Conservation (phyloP, 805 yeast genomes). For the Candida awuae region DNA sequence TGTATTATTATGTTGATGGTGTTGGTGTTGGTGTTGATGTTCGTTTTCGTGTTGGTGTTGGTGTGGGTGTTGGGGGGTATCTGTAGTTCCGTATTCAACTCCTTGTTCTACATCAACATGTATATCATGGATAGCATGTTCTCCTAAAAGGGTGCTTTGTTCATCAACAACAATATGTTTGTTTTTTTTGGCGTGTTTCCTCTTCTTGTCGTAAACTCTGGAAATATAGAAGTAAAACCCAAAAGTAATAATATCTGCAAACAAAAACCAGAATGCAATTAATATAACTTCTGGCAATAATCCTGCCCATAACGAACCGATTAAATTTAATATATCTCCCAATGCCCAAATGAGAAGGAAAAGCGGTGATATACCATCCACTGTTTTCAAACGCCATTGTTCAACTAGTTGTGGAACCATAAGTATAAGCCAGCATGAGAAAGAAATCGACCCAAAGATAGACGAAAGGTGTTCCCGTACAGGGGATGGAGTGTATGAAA, state of each 20-base stretch:
- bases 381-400: slow-evolving; percentile 68
- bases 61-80: not conserved
- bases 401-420: slow-evolving; percentile 72
- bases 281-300: slow-evolving; percentile 62
- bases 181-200: slow-evolving; percentile 11
- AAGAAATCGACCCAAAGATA: slow-evolving; percentile 58
- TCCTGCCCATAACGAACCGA: slow-evolving; percentile 64
- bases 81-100: not conserved
- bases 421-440: slow-evolving; percentile 75
- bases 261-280: slow-evolving; percentile 68
- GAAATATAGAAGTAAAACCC: slow-evolving; percentile 60
- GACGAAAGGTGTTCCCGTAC: slow-evolving; percentile 46
- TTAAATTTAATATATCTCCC: slow-evolving; percentile 62
- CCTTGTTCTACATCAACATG: slow-evolving; percentile 1
- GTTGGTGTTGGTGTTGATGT: slow-evolving; percentile 5
- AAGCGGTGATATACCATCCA: slow-evolving; percentile 68
- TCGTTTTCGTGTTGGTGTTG: not conserved
- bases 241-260: slow-evolving; percentile 57
- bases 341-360: slow-evolving; percentile 62
- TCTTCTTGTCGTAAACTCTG: slow-evolving; percentile 33
- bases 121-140: slow-evolving; percentile 7
- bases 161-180: slow-evolving; percentile 18
- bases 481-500: slow-evolving; percentile 17
- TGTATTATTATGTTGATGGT: slow-evolving; percentile 6
- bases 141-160: slow-evolving; percentile 28